These are phyloP conservation scores for Sideroxylon spinosum DNA, from an alignment of 179 eudicot species.

Conservation along the genomic window DNA sequence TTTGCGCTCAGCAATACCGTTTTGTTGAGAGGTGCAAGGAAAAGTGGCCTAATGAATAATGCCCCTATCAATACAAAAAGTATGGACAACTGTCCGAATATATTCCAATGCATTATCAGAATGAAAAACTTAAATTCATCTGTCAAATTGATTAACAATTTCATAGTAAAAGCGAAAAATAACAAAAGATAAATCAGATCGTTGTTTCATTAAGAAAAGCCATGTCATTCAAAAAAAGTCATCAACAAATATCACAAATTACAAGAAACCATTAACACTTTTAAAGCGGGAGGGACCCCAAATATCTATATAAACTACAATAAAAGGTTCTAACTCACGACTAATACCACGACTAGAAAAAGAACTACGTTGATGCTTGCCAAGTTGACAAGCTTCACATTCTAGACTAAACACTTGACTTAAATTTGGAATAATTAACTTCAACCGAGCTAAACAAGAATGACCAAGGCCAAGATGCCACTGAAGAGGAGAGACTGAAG, in stretches of 20 bases:
- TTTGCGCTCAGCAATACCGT: not conserved
- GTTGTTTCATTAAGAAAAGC: not conserved
- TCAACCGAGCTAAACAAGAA: not conserved
- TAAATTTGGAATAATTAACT: not conserved
- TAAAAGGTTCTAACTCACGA: not conserved
- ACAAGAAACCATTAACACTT: not conserved
- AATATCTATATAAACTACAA: not conserved
- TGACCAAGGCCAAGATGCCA: not conserved
- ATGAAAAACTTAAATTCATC: not conserved
- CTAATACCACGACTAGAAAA: not conserved
- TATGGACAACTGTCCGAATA: not conserved
- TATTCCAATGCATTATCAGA: not conserved
- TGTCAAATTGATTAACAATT: not conserved
- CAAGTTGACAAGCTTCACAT: not conserved
- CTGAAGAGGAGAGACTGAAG: not conserved
- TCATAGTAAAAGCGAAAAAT: not conserved
- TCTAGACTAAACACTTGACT: not conserved
- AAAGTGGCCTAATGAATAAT: not conserved
- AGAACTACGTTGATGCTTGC: not conserved
- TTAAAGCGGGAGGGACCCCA: not conserved
- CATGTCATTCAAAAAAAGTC: not conserved
- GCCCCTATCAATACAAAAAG: not conserved
- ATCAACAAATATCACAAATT: not conserved
- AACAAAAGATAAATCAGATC: not conserved
- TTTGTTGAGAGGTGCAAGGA: not conserved